A percentile compares a stretch with the other conserved stretches of the same genome.
phyloP scores from a whole-genome alignment of 2,329 filamentous ascomycete genomes.

The Ceratocystis cubensis region DNA sequence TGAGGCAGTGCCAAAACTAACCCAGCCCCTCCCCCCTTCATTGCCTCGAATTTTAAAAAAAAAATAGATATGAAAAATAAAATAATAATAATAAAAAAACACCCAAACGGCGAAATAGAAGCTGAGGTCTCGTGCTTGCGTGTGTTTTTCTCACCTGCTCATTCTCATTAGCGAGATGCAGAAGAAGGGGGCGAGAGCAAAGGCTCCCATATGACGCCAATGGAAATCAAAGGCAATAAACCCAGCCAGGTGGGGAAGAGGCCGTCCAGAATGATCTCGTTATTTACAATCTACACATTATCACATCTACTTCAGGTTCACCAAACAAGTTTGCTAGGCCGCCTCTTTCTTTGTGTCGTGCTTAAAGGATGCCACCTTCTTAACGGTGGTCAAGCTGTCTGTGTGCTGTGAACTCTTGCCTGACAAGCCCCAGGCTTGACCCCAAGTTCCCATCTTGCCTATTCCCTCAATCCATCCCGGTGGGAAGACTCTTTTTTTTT shows the following conservation, averaged over 20 bases:
- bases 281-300: too few species aligned
- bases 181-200: too few species aligned
- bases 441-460: slow-evolving; percentile 8
- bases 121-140: too few species aligned
- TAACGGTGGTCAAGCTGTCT: not conserved
- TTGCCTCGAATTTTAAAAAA: not conserved
- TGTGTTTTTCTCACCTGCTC: not conserved
- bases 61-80: not conserved
- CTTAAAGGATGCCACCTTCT: not conserved
- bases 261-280: too few species aligned
- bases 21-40: not conserved
- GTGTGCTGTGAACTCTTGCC: not conserved
- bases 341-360: not conserved
- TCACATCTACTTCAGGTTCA: too few species aligned
- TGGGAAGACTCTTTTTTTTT: slow-evolving; percentile 11
- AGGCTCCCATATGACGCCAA: too few species aligned
- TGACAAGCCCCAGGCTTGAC: not conserved
- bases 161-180: not conserved
- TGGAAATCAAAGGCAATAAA: too few species aligned
- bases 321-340: not conserved
- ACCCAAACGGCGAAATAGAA: not conserved
- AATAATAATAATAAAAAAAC: not conserved
- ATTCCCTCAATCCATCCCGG: slow-evolving; percentile 18
- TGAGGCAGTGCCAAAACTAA: not conserved
- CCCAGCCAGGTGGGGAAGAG: too few species aligned